Base-by-base conservation (phyloP, 345 rosid species). In the Eutrema heterophyllum region DNA sequence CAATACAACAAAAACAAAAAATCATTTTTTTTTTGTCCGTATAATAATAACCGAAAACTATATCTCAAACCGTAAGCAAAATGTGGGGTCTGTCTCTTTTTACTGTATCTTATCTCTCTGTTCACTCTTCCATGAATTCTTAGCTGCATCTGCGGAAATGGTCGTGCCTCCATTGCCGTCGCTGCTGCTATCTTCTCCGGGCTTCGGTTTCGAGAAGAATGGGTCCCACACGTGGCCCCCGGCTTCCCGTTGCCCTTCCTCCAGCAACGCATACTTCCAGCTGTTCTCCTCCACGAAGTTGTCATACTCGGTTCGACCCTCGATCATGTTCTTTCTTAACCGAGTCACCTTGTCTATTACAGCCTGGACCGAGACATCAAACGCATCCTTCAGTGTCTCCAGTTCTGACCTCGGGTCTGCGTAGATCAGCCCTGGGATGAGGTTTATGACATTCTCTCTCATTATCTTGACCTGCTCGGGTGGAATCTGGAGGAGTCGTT, bases 171-270 rank as follows among this genome's bases (percentile, higher is more conserved):
- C 81, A 38, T 61, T 71, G 9, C 78, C 78, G 2, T 81, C 88
- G 21, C 38, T 46, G 65, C 75, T 69, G 46, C 75, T 64, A 30
- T 77, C 80, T 58, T 71, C 76, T 41, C 76, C 80, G 0, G 76
- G 76, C 82, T 92, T 92, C 1, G 96, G 96, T 67, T 90, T 88
- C 51, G 96, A 92, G 84, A 92, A 92, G 87, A 92, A 92, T 0
- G 96, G 96, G 60, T 92, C 98, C 98, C 98, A 92, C 24, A 82
- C 95, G 53, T 92, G 98, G 14, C 80, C 85, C 16, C 98, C 96
- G 0, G 79, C 95, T 64, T 87, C 86, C 2, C 95, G 79, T 44
- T 89, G 86, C 16, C 96, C 98, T 80, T 86, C 91, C 35, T 92
- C 98, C 65, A 92, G 72, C 76, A 92, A 82, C 0, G 82, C 92